phyloP scores from a whole-genome alignment of 2,329 filamentous ascomycete genomes.

The Aspergillus sp. region DNA sequence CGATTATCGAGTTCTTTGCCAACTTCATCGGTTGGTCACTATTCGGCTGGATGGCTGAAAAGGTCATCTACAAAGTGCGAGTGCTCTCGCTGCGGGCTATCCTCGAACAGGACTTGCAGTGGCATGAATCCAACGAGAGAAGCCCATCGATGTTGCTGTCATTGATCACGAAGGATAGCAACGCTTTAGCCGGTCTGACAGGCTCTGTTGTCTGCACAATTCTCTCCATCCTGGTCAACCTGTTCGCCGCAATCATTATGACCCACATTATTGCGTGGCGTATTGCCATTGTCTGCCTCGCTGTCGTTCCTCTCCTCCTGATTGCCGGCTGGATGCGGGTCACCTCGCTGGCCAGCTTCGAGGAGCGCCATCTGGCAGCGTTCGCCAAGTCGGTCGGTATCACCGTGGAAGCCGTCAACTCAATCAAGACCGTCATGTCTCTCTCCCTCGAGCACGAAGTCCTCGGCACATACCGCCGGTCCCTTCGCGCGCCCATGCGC shows the following conservation, averaged over 20 bases:
- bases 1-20: slow-evolving; percentile 57
- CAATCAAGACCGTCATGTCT: slow-evolving; percentile 50
- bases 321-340: slow-evolving; percentile 68
- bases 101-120: slow-evolving; percentile 64
- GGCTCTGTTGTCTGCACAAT: slow-evolving; percentile 68
- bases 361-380: slow-evolving; percentile 50
- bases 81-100: slow-evolving; percentile 63
- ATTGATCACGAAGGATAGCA: slow-evolving; percentile 66
- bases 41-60: slow-evolving; percentile 60
- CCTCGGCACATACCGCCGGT: slow-evolving; percentile 42
- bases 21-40: slow-evolving; percentile 58
- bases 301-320: slow-evolving; percentile 65
- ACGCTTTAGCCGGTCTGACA: slow-evolving; percentile 63
- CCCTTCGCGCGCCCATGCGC: slow-evolving; percentile 44
- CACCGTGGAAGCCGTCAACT: slow-evolving; percentile 49
- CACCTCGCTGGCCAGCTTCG: slow-evolving; percentile 55
- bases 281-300: slow-evolving; percentile 68
- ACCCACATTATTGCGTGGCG: slow-evolving; percentile 72
- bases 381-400: slow-evolving; percentile 50
- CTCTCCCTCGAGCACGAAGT: slow-evolving; percentile 51
- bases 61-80: slow-evolving; percentile 61
- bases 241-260: slow-evolving; percentile 64
- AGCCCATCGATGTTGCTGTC: slow-evolving; percentile 61
- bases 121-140: slow-evolving; percentile 65
- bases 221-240: slow-evolving; percentile 64